Evolutionary conservation across 139 green algal genomes (phyloP).

Genomic region (Chlamydomonas schloesseri): DNA sequence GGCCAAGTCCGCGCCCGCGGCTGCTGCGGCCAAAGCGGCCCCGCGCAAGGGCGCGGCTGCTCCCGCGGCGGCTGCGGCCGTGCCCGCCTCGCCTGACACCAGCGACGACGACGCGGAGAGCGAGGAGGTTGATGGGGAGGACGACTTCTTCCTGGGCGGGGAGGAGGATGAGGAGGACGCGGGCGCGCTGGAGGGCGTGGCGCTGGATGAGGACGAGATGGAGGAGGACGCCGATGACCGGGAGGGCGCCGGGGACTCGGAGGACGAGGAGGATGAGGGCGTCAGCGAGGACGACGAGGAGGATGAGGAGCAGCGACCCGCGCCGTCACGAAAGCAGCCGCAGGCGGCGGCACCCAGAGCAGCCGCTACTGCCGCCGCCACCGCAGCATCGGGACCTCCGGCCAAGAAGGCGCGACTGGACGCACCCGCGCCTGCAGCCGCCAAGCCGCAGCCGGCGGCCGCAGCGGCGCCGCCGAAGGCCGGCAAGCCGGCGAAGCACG

Average conservation of each 20-base stretch:
- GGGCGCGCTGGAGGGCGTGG: not conserved
- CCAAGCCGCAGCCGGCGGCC: no score
- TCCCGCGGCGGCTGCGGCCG: not conserved
- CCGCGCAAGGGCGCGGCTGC: not conserved
- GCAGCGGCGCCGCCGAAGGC: not conserved
- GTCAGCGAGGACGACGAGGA: slow-evolving; percentile 19
- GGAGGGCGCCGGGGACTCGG: no score
- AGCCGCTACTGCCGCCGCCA: not conserved
- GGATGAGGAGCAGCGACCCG: not conserved
- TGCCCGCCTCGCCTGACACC: no score
- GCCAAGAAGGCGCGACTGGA: slow-evolving; percentile 2
- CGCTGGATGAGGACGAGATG: not conserved
- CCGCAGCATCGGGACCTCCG: not conserved
- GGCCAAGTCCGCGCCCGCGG: not conserved
- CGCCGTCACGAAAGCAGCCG: not conserved
- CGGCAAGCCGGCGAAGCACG: not conserved
- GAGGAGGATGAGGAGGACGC: not conserved
- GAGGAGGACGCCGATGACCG: slow-evolving; percentile 6
- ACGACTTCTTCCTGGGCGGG: slow-evolving; percentile 20
- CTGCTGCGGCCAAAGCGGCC: not conserved
- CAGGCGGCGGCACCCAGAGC: not conserved
- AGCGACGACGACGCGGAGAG: not conserved
- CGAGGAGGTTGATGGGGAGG: not conserved
- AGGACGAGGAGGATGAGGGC: not conserved
- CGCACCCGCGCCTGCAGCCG: not conserved